Base-by-base conservation (phyloP, 768 basidiomycete species). In the Crepidotus variabilis region DNA sequence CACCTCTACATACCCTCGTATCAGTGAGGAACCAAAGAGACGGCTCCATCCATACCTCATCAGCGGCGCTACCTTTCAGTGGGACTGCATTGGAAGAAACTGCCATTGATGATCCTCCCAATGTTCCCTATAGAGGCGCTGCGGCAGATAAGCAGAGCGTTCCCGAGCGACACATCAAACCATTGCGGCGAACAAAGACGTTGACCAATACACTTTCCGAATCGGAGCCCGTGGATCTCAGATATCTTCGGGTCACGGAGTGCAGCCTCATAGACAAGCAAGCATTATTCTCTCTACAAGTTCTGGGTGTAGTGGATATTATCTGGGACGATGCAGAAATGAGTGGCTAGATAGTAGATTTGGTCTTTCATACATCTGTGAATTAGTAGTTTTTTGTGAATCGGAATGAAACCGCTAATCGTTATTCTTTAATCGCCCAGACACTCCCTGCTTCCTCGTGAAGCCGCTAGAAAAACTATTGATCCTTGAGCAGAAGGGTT, bases 381-480 rank as follows among this genome's bases (percentile, higher is more conserved):
- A n/a, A n/a, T n/a, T n/a, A n/a, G n/a, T n/a, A n/a, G n/a, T n/a
- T n/a, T n/a, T n/a, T n/a, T n/a, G n/a, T n/a, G n/a, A n/a, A n/a
- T n/a, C n/a, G n/a, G n/a, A n/a, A 66, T 60, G 57, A 56, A 54
- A 60, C 52, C 64, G 28, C 8, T 8, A 8, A 8, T 8, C 8
- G 8, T 28, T 3, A 3, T 28, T 28, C 8, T 28, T 28, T 28
- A 3, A 28, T 8, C 28, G 78, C 78, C 86, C 86, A 87, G 51
- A 84, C 82, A 58, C 82, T 86, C 49, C 77, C 83, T 64, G 68
- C 58, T 58, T 79, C 77, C 18, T 77, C 69, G 63, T 87, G 86
- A 39, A 83, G 63, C 45, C 74, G 76, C 84, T 86, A 58, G 20
- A 57, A 54, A 55, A 53, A 11, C 13, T 16, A 3, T 43, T 16